These are phyloP conservation scores for Aleurites moluccanus DNA, from an alignment of 441 rosid genomes.

Conservation along the genomic window DNA sequence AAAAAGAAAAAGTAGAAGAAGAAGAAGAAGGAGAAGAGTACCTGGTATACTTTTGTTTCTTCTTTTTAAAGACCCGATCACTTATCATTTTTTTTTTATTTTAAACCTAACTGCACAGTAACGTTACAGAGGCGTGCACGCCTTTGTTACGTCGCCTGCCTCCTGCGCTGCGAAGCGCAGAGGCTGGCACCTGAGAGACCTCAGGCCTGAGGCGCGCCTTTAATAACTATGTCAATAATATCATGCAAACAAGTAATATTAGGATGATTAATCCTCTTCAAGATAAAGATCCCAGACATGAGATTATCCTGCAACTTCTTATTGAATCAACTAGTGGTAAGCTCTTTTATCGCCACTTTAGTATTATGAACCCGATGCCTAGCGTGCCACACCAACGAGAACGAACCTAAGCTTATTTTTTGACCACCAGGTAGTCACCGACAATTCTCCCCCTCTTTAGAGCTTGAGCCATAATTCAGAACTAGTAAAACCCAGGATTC, in stretches of 20 bases:
- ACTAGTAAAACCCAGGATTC: background rate
- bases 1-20: too few relatives aligned
- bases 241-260: slow-evolving; percentile 87
- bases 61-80: too few relatives aligned
- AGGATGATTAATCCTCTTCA: slow-evolving; percentile 74
- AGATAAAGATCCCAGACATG: slow-evolving; percentile 82
- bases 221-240: too few relatives aligned
- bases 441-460: slow-evolving; percentile 65
- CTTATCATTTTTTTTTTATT: too few relatives aligned
- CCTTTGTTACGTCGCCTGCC: too few relatives aligned
- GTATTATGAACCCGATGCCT: slow-evolving; percentile 85
- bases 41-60: too few relatives aligned
- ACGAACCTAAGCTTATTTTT: slow-evolving; percentile 96
- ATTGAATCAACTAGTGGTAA: slow-evolving; percentile 56
- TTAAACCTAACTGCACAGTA: too few relatives aligned
- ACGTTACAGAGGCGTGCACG: too few relatives aligned
- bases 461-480: slow-evolving; percentile 53
- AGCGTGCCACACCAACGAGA: slow-evolving; percentile 96
- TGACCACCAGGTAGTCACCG: slow-evolving; percentile 75
- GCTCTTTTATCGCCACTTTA: slow-evolving; percentile 97
- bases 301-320: slow-evolving; percentile 93
- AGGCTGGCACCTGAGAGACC: too few relatives aligned
- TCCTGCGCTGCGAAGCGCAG: too few relatives aligned
- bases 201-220: too few relatives aligned
- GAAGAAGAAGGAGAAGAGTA: too few relatives aligned